A percentile compares a stretch with the other conserved stretches of the same genome.
Evolutionary conservation across 176 grass and related monocot genomes (phyloP).

Genomic region (Carex myosuroides): DNA sequence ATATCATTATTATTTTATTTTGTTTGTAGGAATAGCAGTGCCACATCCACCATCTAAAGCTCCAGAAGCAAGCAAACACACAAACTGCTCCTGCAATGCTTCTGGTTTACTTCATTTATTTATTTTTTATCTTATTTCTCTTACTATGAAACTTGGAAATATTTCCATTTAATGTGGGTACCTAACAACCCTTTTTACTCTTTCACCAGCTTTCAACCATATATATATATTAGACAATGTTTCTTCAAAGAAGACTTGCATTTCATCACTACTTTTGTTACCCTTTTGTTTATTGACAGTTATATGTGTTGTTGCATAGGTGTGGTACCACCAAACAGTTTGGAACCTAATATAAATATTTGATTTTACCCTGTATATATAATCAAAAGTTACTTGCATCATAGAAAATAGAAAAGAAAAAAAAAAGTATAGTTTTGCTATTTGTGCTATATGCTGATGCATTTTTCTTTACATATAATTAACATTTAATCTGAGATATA

Average conservation of each 20-base stretch:
- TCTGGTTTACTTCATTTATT: neutral
- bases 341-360: neutral
- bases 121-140: neutral
- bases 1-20: neutral
- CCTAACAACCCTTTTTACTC: neutral
- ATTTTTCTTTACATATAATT: neutral
- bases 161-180: neutral
- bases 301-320: neutral
- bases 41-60: slow-evolving; percentile 12
- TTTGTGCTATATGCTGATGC: neutral
- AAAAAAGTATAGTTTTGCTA: neutral
- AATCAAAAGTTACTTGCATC: neutral
- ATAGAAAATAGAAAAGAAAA: neutral
- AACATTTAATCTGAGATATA: neutral
- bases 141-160: neutral
- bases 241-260: neutral
- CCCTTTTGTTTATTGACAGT: neutral
- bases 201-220: neutral
- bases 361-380: neutral
- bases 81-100: slow-evolving; percentile 7
- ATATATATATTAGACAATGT: neutral
- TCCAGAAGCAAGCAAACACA: slow-evolving; percentile 14
- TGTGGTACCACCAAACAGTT: neutral
- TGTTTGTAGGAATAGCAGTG: slow-evolving; percentile 24
- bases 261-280: neutral